These are phyloP conservation scores for Ogataea ramenticola DNA, from an alignment of 805 yeast genomes.

Conservation along the genomic window DNA sequence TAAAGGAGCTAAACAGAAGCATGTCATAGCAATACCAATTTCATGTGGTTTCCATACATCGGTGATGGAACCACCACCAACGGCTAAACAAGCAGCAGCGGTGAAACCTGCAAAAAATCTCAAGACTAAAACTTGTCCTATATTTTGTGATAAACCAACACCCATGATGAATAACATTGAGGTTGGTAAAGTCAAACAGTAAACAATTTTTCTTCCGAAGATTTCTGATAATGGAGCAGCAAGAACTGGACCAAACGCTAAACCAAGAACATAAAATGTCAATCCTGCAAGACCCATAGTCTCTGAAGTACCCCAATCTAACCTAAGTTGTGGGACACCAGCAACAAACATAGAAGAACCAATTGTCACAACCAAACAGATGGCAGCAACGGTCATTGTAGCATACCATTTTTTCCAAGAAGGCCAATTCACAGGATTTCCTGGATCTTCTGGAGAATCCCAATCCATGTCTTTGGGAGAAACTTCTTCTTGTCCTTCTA, in stretches of 20 bases:
- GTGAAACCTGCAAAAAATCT: constrained; percentile 70
- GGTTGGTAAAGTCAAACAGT: constrained; percentile 50
- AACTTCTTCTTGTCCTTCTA: constrained; percentile 21
- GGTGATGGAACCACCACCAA: constrained; percentile 77
- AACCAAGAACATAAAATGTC: constrained; percentile 63
- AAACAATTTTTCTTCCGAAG: constrained; percentile 59
- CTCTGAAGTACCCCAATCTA: constrained; percentile 44
- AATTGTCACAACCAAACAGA: constrained; percentile 64
- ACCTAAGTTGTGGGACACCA: constrained; percentile 50
- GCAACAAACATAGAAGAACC: constrained; percentile 70
- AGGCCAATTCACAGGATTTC: constrained; percentile 67
- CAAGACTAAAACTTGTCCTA: constrained; percentile 54
- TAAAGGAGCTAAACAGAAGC: constrained; percentile 75
- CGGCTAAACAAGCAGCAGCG: constrained; percentile 77
- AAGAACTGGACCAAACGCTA: constrained; percentile 62
- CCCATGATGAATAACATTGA: constrained; percentile 73
- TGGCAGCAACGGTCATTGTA: constrained; percentile 56
- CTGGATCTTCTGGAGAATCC: constrained; percentile 58
- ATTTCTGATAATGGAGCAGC: constrained; percentile 71
- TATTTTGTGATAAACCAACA: constrained; percentile 56
- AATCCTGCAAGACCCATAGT: constrained; percentile 61
- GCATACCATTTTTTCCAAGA: constrained; percentile 53
- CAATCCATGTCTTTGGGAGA: constrained; percentile 41
- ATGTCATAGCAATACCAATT: constrained; percentile 65
- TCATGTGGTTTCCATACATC: constrained; percentile 68